Conservation (phyloP, 2,329 filamentous ascomycete species). For the Beauveria sp. region DNA sequence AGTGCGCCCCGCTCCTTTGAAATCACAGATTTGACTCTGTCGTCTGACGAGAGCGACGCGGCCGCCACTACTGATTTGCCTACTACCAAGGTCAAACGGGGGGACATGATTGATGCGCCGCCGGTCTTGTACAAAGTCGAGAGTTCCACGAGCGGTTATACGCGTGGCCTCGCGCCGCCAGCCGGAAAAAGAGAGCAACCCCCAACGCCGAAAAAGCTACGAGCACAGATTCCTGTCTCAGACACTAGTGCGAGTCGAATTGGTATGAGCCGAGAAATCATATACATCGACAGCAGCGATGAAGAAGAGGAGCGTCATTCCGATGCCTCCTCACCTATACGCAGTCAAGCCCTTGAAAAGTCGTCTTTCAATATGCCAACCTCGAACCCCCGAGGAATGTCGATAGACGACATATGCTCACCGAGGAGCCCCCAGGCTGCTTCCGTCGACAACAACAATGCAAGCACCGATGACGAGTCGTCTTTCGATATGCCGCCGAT, state of each 20-base stretch:
- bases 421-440: neutral
- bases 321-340: neutral
- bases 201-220: neutral
- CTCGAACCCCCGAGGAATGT: neutral
- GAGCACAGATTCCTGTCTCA: neutral
- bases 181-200: neutral
- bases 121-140: neutral
- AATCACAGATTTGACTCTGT: neutral
- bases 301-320: neutral
- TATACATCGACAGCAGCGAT: constrained; percentile 1
- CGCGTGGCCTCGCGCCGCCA: neutral
- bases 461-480: neutral
- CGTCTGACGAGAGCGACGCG: neutral
- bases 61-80: neutral
- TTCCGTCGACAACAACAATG: neutral
- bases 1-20: neutral
- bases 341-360: neutral
- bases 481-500: neutral
- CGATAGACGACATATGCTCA: neutral
- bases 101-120: neutral
- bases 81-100: neutral
- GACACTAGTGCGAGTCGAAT: neutral
- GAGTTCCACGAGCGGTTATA: neutral
- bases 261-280: neutral
- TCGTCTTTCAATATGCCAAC: neutral